Evolutionary conservation across 2,329 filamentous ascomycete genomes (phyloP).

Genomic region (Teratosphaeria gauchensis): DNA sequence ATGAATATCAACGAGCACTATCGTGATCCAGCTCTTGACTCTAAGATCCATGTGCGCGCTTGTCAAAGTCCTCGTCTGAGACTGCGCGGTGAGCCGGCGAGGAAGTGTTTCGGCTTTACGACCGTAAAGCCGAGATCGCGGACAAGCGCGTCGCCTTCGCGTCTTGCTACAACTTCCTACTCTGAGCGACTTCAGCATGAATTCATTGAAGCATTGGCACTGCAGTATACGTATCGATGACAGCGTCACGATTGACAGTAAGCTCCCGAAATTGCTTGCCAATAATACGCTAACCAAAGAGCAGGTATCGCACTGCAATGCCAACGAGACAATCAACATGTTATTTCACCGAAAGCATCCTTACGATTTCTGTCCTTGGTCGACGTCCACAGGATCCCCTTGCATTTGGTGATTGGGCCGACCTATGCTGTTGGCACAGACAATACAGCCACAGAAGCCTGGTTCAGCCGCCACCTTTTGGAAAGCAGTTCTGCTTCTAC

Average conservation of each 20-base stretch:
- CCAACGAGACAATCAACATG: background rate
- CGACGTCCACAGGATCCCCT: conserved; percentile 29
- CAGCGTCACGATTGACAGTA: background rate
- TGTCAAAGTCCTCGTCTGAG: background rate
- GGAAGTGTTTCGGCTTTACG: background rate
- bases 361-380: conserved; percentile 31
- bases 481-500: conserved; percentile 2
- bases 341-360: background rate
- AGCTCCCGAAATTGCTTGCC: background rate
- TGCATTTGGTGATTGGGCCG: conserved; percentile 30
- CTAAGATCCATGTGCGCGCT: too few species aligned
- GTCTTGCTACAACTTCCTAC: background rate
- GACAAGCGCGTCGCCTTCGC: background rate
- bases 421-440: conserved; percentile 30
- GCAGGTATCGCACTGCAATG: background rate
- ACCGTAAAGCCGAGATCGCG: background rate
- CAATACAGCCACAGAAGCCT: conserved; percentile 25
- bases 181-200: background rate
- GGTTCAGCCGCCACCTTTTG: conserved; percentile 31
- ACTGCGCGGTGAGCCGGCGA: background rate
- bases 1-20: background rate
- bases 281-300: background rate
- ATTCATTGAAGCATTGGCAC: background rate
- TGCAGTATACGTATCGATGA: background rate
- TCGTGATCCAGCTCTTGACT: too few species aligned